These are phyloP conservation scores for Nitzschia putrida DNA, from an alignment of 108 stramenopile species.

Conservation along the genomic window DNA sequence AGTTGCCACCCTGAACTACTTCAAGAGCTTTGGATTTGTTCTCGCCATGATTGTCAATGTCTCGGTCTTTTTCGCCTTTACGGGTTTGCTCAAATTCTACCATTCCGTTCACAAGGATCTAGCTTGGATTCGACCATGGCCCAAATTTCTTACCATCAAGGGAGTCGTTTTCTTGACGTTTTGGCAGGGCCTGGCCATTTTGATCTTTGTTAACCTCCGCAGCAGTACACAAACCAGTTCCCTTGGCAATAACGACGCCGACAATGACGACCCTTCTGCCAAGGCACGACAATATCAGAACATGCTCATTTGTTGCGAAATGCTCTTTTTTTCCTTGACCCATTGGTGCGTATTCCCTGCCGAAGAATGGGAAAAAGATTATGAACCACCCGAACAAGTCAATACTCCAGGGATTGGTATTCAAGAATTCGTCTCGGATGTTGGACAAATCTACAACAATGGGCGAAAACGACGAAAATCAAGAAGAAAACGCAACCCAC, in stretches of 20 bases:
- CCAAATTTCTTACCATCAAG: constrained; percentile 89
- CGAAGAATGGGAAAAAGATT: constrained; percentile 83
- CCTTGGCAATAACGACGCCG: constrained; percentile 4
- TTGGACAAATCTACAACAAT: constrained; percentile 49
- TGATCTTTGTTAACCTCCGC: constrained; percentile 46
- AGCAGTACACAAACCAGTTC: not conserved
- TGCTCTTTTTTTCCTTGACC: constrained; percentile 81
- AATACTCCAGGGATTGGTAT: constrained; percentile 60
- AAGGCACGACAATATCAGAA: constrained; percentile 66
- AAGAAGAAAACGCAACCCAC: constrained; percentile 20
- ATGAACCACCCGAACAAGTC: constrained; percentile 52
- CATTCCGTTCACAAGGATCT: constrained; percentile 78
- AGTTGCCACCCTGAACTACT: constrained; percentile 34
- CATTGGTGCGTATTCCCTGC: constrained; percentile 90
- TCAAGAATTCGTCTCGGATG: constrained; percentile 75
- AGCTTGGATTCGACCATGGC: constrained; percentile 81
- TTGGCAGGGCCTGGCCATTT: constrained; percentile 79
- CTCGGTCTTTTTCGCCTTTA: constrained; percentile 83
- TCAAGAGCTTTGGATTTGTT: constrained; percentile 59
- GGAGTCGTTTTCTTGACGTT: constrained; percentile 92
- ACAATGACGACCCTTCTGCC: constrained; percentile 42
- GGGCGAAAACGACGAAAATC: constrained; percentile 29
- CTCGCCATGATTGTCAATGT: constrained; percentile 77
- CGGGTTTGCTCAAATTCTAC: constrained; percentile 85
- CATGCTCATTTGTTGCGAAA: constrained; percentile 90